Evolutionary conservation across 441 rosid species (phyloP).

Genomic region (Eutrema salsugineum): DNA sequence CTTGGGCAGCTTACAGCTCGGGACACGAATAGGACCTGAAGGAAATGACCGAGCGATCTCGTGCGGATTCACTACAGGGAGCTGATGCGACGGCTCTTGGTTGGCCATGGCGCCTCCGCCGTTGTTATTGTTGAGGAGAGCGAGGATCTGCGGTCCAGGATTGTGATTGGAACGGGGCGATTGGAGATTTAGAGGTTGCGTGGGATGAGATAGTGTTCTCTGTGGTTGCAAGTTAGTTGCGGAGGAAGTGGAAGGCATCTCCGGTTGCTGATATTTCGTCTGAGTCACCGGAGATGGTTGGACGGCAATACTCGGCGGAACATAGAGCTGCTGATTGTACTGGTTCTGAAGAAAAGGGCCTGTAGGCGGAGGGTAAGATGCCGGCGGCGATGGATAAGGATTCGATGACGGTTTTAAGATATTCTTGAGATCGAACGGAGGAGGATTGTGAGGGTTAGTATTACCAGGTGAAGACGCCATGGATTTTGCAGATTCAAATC

Average conservation of each 20-base stretch:
- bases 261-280: slow-evolving; percentile 15
- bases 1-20: slow-evolving; percentile 47
- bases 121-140: slow-evolving; percentile 52
- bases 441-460: slow-evolving; percentile 33
- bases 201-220: slow-evolving; percentile 45
- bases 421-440: slow-evolving; percentile 38
- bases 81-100: slow-evolving; percentile 19
- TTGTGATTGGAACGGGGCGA: slow-evolving; percentile 32
- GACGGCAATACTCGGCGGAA: slow-evolving; percentile 30
- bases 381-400: slow-evolving; percentile 36
- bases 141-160: slow-evolving; percentile 68
- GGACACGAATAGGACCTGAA: slow-evolving; percentile 33
- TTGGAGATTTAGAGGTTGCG: slow-evolving; percentile 42
- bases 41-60: slow-evolving; percentile 32
- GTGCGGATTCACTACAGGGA: slow-evolving; percentile 1
- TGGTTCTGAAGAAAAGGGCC: slow-evolving; percentile 40
- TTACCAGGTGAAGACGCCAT: slow-evolving; percentile 41
- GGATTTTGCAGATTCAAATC: slow-evolving; percentile 9
- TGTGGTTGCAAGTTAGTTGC: slow-evolving; percentile 34
- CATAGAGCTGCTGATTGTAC: slow-evolving; percentile 39
- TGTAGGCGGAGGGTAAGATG: slow-evolving; percentile 54
- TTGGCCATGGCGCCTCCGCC: slow-evolving; percentile 11
- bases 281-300: slow-evolving; percentile 16
- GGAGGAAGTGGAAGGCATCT: neutral
- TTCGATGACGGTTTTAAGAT: slow-evolving; percentile 42